A percentile compares a stretch with the other conserved stretches of the same genome.
These are phyloP conservation scores for Pichia membranifaciens DNA, from an alignment of 805 yeast species.

Conservation along the genomic window DNA sequence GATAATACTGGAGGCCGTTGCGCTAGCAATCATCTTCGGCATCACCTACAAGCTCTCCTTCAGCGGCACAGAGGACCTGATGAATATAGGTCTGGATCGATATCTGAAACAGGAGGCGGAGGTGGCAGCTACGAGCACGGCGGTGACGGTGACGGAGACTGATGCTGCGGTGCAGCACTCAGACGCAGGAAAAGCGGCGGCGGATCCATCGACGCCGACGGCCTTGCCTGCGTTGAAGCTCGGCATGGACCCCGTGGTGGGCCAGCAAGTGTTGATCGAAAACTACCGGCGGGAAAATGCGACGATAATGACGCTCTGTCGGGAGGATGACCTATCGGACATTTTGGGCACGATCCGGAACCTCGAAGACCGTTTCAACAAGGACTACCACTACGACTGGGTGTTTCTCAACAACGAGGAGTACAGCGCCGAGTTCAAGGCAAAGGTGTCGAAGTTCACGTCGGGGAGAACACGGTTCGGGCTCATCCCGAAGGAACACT, in stretches of 20 bases:
- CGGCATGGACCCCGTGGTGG: conserved; percentile 6
- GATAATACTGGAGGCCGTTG: neutral
- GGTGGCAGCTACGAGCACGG: neutral
- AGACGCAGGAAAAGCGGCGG: too few species aligned
- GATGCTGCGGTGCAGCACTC: too few species aligned
- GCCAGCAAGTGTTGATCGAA: conserved; percentile 10
- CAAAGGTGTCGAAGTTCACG: conserved; percentile 43
- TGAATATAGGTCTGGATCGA: too few species aligned
- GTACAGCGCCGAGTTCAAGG: conserved; percentile 66
- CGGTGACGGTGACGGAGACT: neutral
- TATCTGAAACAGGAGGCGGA: too few species aligned
- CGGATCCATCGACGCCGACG: too few species aligned
- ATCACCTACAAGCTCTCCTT: neutral
- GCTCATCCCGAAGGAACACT: conserved; percentile 65
- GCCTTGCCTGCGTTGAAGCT: neutral
- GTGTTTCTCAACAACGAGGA: conserved; percentile 80
- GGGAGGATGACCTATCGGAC: conserved; percentile 58
- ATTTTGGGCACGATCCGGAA: conserved; percentile 57
- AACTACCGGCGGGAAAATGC: conserved; percentile 36
- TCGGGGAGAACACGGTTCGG: conserved; percentile 72
- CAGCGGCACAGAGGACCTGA: neutral
- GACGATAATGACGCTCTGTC: conserved; percentile 58
- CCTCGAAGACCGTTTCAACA: conserved; percentile 78
- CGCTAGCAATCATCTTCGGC: neutral
- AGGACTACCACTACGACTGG: conserved; percentile 79